phyloP scores from a whole-genome alignment of 2,329 filamentous ascomycete species.

The Byssochlamys sp. region DNA sequence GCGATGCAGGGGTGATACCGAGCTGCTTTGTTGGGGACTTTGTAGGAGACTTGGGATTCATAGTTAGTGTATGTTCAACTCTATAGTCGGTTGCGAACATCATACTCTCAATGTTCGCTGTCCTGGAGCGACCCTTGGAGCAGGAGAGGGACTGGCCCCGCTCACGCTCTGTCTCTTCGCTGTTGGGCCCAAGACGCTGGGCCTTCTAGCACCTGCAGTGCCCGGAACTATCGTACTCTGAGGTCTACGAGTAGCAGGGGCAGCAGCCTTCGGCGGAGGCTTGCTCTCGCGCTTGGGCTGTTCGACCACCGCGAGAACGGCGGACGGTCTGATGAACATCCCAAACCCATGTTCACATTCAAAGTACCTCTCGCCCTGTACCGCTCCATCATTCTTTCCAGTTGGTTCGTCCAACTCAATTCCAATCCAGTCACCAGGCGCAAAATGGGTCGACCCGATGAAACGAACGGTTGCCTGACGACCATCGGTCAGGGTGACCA shows the following conservation, averaged over 20 bases:
- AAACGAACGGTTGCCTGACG: conserved; percentile 70
- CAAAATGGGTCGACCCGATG: conserved; percentile 69
- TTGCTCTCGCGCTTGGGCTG: conserved; percentile 29
- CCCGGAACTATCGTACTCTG: conserved; percentile 29
- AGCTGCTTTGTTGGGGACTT: conserved; percentile 73
- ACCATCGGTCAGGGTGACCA: conserved; percentile 68
- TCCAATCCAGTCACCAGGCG: conserved; percentile 76
- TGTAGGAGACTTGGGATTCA: conserved; percentile 53
- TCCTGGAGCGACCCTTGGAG: conserved; percentile 41
- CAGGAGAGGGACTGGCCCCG: conserved; percentile 63
- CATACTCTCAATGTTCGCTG: conserved; percentile 30
- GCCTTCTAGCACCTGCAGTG: conserved; percentile 28
- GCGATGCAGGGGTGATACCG: conserved; percentile 33
- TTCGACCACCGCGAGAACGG: conserved; percentile 48
- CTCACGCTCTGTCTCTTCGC: conserved; percentile 60
- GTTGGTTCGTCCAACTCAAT: conserved; percentile 72
- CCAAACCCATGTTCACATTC: conserved; percentile 60
- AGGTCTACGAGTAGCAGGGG: conserved; percentile 29
- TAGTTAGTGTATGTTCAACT: conserved; percentile 1
- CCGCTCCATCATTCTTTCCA: conserved; percentile 90
- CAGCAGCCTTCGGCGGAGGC: conserved; percentile 23
- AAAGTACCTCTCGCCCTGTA: conserved; percentile 81
- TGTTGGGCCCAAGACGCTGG: conserved; percentile 44
- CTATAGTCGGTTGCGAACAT: neutral
- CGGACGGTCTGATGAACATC: conserved; percentile 76